Base-by-base conservation (phyloP, 352 stramenopile genomes). In the Pelagophyceae sp. region DNA sequence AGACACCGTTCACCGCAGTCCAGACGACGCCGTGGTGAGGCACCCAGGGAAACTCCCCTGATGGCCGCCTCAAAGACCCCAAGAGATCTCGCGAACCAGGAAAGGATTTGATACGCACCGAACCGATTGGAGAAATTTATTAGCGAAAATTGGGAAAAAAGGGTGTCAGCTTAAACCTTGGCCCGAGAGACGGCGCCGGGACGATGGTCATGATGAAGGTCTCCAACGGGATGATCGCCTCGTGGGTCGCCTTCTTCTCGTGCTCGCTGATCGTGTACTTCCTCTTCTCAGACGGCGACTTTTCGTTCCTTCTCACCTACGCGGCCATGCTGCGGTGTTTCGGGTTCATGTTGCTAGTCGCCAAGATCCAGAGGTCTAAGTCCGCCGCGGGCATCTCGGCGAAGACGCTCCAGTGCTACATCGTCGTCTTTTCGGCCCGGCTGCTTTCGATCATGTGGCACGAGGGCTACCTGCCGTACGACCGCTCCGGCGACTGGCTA, bases 401-500 rank as follows among this genome's bases (percentile, higher is more conserved):
- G 35, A 99, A 99, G 88, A 98, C 94, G 38, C 81, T 99, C 83
- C 91, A 99, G 85, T 84, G 98, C 19, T 99, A 99, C 78, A 89
- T 84, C 60, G 90, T 97, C 32, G 92, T 98, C 45, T 99, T 98
- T 83, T 90, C 97, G 82, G 97, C 96, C 81, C 92, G 96, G 19
- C 85, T 99, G 1, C 96, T 93, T 78, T 98, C 92, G 38, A 98
- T 99, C 79, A 87, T 98, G 82, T 90, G 95, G 54, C 97, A 98
- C 85, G 94, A 98, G 83, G 96, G 96, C 70, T 99, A 98, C 81
- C 80, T 95, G 20, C 90, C 91, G 2, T 96, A 93, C 77, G 90
- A 95, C 78, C 95, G 96, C 60, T 97, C 89, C 38, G 95, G 95
- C 38, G 95, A 99, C 83, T 99, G 94, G 94, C 87, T 99, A 29